Conservation (phyloP, 345 rosid species). For the Camelina sativa region DNA sequence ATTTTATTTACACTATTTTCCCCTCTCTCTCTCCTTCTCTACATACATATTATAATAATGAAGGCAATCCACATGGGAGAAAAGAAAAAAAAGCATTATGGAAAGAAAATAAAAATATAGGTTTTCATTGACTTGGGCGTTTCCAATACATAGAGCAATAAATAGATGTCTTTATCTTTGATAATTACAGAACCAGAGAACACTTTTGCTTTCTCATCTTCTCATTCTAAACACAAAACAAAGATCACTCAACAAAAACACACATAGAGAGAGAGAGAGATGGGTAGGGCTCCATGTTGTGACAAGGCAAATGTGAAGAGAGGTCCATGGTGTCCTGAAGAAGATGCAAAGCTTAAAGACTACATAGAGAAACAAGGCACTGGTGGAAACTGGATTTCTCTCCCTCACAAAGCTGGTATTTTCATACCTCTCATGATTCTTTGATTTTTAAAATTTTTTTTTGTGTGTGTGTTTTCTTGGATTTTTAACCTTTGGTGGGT, state of each 20-base stretch:
- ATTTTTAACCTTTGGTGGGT: slow-evolving; percentile 14
- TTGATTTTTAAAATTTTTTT: not conserved
- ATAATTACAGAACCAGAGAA: slow-evolving; percentile 32
- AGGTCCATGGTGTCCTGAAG: slow-evolving; percentile 98
- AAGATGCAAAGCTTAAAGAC: slow-evolving; percentile 83
- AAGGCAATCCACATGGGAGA: slow-evolving; percentile 43
- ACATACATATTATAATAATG: slow-evolving; percentile 9
- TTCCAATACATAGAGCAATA: slow-evolving; percentile 45
- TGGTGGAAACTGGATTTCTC: slow-evolving; percentile 85
- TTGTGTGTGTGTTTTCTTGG: not conserved
- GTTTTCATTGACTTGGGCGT: slow-evolving; percentile 46
- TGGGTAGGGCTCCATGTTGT: slow-evolving; percentile 98
- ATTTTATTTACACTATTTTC: not conserved
- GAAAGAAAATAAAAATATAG: slow-evolving; percentile 40
- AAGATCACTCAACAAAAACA: slow-evolving; percentile 22
- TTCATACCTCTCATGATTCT: slow-evolving; percentile 4
- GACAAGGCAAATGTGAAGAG: slow-evolving; percentile 88
- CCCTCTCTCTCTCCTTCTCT: not conserved
- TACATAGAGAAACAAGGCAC: slow-evolving; percentile 69
- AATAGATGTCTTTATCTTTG: slow-evolving; percentile 39
- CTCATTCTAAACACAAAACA: slow-evolving; percentile 27
- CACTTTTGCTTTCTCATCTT: slow-evolving; percentile 30
- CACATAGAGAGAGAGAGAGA: slow-evolving; percentile 39
- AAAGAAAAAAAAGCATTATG: slow-evolving; percentile 30
- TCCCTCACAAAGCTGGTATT: slow-evolving; percentile 82